Conservation (phyloP, 805 yeast genomes). For the Citeromyces matritensis region DNA sequence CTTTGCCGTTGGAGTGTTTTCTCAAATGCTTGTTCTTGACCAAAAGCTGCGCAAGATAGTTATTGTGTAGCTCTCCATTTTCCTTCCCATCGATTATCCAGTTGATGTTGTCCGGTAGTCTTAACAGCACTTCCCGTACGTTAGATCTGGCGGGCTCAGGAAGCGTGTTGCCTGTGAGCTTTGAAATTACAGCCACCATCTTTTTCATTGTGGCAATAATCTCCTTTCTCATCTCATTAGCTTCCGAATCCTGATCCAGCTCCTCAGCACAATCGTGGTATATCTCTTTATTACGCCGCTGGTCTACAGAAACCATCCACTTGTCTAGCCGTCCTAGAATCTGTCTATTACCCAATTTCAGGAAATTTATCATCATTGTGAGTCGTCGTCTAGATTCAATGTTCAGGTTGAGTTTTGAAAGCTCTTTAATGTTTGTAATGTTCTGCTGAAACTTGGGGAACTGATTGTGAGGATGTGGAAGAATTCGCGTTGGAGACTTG, state of each 20-base stretch:
- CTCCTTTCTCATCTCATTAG: constrained; percentile 52
- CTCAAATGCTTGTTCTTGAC: constrained; percentile 13
- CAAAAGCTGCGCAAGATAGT: constrained; percentile 4
- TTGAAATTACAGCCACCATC: constrained; percentile 73
- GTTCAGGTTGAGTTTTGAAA: constrained; percentile 16
- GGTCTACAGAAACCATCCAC: constrained; percentile 16
- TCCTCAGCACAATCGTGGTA: constrained; percentile 3
- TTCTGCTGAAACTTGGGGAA: neutral
- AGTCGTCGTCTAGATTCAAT: constrained; percentile 64
- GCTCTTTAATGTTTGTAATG: constrained; percentile 13
- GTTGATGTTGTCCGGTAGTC: constrained; percentile 67
- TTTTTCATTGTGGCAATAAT: constrained; percentile 82
- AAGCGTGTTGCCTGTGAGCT: constrained; percentile 61
- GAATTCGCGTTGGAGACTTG: constrained; percentile 2
- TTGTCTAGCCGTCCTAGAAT: constrained; percentile 50
- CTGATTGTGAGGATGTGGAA: neutral
- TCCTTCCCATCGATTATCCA: constrained; percentile 8
- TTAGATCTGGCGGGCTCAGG: constrained; percentile 70
- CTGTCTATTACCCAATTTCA: constrained; percentile 70
- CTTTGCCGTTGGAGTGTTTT: constrained; percentile 47
- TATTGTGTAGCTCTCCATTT: constrained; percentile 6
- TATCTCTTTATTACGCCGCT: constrained; percentile 10
- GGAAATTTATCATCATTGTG: constrained; percentile 64
- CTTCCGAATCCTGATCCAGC: constrained; percentile 1
- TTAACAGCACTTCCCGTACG: constrained; percentile 65